Base-by-base conservation (phyloP, 495 filamentous ascomycete genomes). In the Aspergillus nanangensis region DNA sequence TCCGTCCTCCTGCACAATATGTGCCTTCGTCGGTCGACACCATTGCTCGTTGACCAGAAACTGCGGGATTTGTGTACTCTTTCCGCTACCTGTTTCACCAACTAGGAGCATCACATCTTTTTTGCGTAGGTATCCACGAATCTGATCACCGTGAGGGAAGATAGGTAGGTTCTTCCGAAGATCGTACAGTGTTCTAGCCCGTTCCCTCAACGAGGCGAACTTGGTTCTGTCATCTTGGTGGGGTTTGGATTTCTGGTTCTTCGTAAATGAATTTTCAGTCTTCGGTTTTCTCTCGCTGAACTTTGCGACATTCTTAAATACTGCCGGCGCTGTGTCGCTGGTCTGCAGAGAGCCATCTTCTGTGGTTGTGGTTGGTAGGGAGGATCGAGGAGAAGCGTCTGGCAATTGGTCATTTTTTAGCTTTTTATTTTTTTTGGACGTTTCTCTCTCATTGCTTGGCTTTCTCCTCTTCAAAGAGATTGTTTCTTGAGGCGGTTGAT, bases 1-100 rank as follows among this genome's bases (percentile, higher is more conserved):
- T 1, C 63, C 70, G 44, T 69, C 58, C 32, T 67, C 44, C 24
- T 61, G 45, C 5, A 62, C 54, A 15, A 84, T 57, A 35, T 63
- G 76, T 18, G 79, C 70, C 24, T 61, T 77, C 36, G 68, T 71
- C 47, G 72, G 74, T 38, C 74, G 78, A 59, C 87, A 92, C 88
- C 92, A 97, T 17, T 76, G 64, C 51, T 96, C 87, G 22, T 84
- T 70, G 29, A 83, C 75, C 13, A 99, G 69, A 36, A 95, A 96
- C 52, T 97, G 94, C 0, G 91, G 92, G 9, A 96, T 85, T 62
- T 99, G 94, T 1, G 94, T 99, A 72, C 84, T 90, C 68, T 99
- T 99, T 56, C 94, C 94, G 27, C 86, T 91, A 61, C 94, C 94
- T 1, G 94, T 99, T 56, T 96, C 91, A 65, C 94, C 94, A 18